Evolutionary conservation across 768 basidiomycete species (phyloP).

Genomic region (Mrakia hoshinonis): DNA sequence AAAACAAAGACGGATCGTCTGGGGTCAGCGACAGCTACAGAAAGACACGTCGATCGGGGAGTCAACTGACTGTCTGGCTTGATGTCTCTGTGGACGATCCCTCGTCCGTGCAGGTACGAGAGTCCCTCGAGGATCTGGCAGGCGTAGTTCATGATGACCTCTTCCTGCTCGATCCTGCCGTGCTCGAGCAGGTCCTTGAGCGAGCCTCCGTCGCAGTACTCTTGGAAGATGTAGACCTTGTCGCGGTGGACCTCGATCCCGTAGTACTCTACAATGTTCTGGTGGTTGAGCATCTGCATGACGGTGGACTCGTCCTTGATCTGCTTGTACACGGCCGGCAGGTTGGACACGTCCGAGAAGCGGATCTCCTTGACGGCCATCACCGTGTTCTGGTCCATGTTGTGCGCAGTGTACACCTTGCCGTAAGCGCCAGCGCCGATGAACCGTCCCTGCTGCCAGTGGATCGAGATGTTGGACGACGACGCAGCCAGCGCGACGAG

Average conservation of each 20-base stretch:
- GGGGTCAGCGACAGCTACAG: neutral
- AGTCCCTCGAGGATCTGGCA: conserved; percentile 95
- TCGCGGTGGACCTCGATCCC: conserved; percentile 98
- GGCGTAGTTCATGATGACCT: conserved; percentile 88
- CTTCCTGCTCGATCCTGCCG: conserved; percentile 92
- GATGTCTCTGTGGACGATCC: conserved; percentile 90
- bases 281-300: conserved; percentile 96
- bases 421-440: conserved; percentile 99
- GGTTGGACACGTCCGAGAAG: conserved; percentile 81
- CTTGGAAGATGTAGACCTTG: conserved; percentile 98
- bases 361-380: conserved; percentile 99
- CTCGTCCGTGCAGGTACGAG: conserved; percentile 82
- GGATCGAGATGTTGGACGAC: conserved; percentile 87
- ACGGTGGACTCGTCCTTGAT: conserved; percentile 93
- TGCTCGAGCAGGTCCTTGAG: conserved; percentile 78
- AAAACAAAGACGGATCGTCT: neutral
- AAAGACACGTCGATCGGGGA: neutral
- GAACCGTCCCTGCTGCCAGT: conserved; percentile 97
- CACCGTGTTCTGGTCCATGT: conserved; percentile 85
- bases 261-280: conserved; percentile 96
- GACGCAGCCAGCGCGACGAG: conserved; percentile 89
- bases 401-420: conserved; percentile 97
- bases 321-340: conserved; percentile 79
- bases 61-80: conserved; percentile 86
- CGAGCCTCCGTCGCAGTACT: conserved; percentile 94